A percentile compares a stretch with the other conserved stretches of the same genome.
Conservation (phyloP, 75 land plant genomes). For the Sequoiadendron giganteum region DNA sequence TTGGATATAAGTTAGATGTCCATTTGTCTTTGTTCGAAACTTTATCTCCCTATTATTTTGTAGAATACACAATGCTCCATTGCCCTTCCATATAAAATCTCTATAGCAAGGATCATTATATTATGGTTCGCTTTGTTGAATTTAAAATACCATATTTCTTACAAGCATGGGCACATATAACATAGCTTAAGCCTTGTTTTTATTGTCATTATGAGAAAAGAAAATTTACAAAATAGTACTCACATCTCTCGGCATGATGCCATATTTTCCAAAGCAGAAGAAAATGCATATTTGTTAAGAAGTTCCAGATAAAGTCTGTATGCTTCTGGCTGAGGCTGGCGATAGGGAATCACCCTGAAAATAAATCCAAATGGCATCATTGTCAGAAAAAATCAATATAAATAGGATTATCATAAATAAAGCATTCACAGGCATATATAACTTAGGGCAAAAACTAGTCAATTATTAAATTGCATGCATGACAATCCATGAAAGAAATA, state of each 20-base stretch:
- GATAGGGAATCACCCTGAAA: constrained; percentile 51
- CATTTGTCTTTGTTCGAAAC: constrained; percentile 7
- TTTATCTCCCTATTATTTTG: background rate
- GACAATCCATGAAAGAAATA: background rate
- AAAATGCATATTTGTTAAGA: constrained; percentile 45
- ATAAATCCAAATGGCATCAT: background rate
- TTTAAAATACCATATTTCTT: background rate
- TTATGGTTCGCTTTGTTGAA: background rate
- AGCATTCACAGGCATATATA: background rate
- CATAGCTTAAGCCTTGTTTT: background rate
- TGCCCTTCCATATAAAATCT: background rate
- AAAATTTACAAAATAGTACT: constrained; percentile 4
- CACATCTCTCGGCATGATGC: constrained; percentile 44
- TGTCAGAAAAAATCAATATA: background rate
- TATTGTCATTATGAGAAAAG: background rate
- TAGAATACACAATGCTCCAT: background rate
- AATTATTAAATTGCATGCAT: background rate
- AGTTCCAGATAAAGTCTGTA: constrained; percentile 61
- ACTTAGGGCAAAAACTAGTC: background rate
- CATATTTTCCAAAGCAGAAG: constrained; percentile 13
- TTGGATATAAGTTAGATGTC: background rate
- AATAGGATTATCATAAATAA: background rate
- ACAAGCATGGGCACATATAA: background rate
- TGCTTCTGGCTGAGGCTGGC: constrained; percentile 59
- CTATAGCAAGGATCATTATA: background rate